phyloP scores from a whole-genome alignment of 768 basidiomycete species.

The Rhizopogon roseolus region DNA sequence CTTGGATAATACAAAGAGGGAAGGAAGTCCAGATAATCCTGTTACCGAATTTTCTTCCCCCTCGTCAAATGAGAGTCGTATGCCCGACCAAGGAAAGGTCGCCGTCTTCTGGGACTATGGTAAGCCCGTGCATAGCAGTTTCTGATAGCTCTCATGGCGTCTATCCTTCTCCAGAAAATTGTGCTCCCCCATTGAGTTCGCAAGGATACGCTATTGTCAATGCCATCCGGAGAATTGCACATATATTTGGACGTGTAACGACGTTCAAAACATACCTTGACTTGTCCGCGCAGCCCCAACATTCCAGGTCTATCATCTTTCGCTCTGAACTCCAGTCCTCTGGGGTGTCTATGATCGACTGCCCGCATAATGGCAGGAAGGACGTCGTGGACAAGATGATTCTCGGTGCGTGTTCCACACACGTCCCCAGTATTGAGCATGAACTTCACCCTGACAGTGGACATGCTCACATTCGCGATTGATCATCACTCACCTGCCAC shows the following conservation, averaged over 20 bases:
- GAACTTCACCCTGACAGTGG: constrained; percentile 36
- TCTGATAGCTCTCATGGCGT: constrained; percentile 3
- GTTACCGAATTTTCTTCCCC: background rate
- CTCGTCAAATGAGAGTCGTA: constrained; percentile 11
- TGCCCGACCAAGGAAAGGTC: constrained; percentile 33
- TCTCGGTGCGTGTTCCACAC: constrained; percentile 28
- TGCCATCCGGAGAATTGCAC: constrained; percentile 39
- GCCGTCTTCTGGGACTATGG: constrained; percentile 40
- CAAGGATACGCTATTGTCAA: constrained; percentile 35
- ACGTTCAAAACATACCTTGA: constrained; percentile 54
- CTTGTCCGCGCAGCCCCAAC: constrained; percentile 31
- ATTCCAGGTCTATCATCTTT: constrained; percentile 25
- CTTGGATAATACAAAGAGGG: constrained; percentile 17
- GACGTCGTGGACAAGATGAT: constrained; percentile 45
- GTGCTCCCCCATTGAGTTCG: constrained; percentile 24
- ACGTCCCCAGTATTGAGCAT: background rate
- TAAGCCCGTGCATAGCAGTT: constrained; percentile 7
- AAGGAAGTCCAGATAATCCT: background rate
- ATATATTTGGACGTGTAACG: constrained; percentile 41
- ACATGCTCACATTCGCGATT: constrained; percentile 64
- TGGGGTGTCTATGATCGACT: constrained; percentile 37
- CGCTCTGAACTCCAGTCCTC: constrained; percentile 44
- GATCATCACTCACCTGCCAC: constrained; percentile 52
- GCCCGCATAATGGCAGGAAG: constrained; percentile 28
- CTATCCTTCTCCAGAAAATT: constrained; percentile 26